A percentile compares a stretch with the other conserved stretches of the same genome.
These are phyloP conservation scores for Lantana camara DNA, from an alignment of 257 asterid genomes.

Conservation along the genomic window DNA sequence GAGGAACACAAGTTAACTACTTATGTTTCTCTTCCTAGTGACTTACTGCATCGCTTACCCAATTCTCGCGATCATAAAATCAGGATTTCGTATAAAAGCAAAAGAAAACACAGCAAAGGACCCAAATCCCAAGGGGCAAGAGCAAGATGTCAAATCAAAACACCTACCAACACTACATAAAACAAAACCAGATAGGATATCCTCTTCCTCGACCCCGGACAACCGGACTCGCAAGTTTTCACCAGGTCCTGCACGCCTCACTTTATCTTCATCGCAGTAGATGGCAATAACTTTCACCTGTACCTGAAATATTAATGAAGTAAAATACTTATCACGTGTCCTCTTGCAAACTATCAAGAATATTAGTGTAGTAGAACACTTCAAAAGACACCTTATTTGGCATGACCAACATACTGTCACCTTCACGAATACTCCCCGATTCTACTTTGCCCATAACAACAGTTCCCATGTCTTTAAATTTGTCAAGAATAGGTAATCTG, in stretches of 20 bases:
- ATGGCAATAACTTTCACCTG: slow-evolving; percentile 79
- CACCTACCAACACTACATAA: slow-evolving; percentile 64
- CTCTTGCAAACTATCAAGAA: slow-evolving; percentile 6
- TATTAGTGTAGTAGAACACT: not conserved
- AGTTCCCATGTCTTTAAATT: slow-evolving; percentile 94
- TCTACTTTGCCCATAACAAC: slow-evolving; percentile 97
- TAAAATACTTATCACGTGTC: not conserved
- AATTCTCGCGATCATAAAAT: not conserved
- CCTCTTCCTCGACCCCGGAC: slow-evolving; percentile 92
- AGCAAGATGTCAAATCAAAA: not conserved
- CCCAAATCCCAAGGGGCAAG: too few relatives aligned
- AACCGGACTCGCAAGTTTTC: slow-evolving; percentile 91
- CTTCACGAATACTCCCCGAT: slow-evolving; percentile 90
- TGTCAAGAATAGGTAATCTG: slow-evolving; percentile 89
- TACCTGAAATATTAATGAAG: slow-evolving; percentile 44
- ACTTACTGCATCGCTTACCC: not conserved
- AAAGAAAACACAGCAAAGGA: too few relatives aligned
- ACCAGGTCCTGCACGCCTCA: slow-evolving; percentile 81
- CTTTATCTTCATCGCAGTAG: slow-evolving; percentile 75
- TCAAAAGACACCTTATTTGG: slow-evolving; percentile 77
- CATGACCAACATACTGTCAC: slow-evolving; percentile 77
- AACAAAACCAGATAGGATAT: slow-evolving; percentile 74
- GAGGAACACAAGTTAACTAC: not conserved
- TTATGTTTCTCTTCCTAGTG: not conserved
- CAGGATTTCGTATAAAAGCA: too few relatives aligned